These are phyloP conservation scores for Diaporthe nobilis DNA, from an alignment of 2,329 filamentous ascomycete genomes.

Conservation along the genomic window DNA sequence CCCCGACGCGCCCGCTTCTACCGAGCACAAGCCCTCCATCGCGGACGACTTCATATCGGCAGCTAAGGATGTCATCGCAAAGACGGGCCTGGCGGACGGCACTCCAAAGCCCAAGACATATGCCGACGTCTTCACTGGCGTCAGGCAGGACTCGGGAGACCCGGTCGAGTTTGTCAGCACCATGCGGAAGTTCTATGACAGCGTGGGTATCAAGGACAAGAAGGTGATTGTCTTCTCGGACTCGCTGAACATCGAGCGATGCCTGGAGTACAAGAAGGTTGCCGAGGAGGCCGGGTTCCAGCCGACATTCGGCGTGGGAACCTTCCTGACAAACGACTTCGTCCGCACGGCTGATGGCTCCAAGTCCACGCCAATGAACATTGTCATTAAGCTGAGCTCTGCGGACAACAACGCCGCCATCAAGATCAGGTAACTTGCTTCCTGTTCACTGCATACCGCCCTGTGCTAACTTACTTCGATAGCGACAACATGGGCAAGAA, in stretches of 20 bases:
- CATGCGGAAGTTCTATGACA: constrained; percentile 86
- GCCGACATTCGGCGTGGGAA: constrained; percentile 93
- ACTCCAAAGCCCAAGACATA: constrained; percentile 72
- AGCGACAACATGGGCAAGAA: constrained; percentile 93
- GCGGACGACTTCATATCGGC: constrained; percentile 50
- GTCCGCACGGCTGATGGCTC: constrained; percentile 77
- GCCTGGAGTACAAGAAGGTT: constrained; percentile 88
- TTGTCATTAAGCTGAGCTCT: constrained; percentile 96
- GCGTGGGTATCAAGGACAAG: constrained; percentile 79
- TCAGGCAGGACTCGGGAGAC: constrained; percentile 92
- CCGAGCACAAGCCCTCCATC: constrained; percentile 45
- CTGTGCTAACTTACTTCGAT: not conserved
- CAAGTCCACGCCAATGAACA: constrained; percentile 94
- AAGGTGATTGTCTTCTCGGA: constrained; percentile 97
- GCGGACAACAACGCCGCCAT: constrained; percentile 86
- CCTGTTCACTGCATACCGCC: not conserved
- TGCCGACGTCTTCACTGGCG: constrained; percentile 85
- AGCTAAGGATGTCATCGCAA: constrained; percentile 44
- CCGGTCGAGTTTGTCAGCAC: constrained; percentile 83
- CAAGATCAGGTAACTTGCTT: constrained; percentile 78
- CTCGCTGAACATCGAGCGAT: constrained; percentile 90
- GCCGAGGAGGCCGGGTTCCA: constrained; percentile 86
- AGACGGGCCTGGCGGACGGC: constrained; percentile 57
- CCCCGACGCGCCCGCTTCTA: constrained; percentile 54
- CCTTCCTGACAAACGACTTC: constrained; percentile 97